A percentile compares a stretch with the other conserved stretches of the same genome.
Evolutionary conservation across 331 rosid genomes (phyloP).

Genomic region (Erythrophleum ivorense): DNA sequence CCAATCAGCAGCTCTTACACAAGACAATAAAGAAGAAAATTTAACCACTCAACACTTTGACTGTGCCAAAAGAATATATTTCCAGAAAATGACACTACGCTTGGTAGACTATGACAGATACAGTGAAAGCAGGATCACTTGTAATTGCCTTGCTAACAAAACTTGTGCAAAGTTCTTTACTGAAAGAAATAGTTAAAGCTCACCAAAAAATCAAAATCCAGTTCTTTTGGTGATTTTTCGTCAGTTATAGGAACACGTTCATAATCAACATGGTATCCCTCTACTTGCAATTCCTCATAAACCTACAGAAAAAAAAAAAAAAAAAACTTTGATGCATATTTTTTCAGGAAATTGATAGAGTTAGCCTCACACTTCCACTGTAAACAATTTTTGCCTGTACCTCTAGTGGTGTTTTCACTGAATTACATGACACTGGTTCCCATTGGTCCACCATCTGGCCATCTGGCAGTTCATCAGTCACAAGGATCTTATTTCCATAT

Average conservation of each 20-base stretch:
- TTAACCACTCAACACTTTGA: conserved; percentile 23
- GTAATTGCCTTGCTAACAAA: conserved; percentile 24
- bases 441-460: conserved; percentile 99
- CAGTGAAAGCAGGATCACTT: conserved; percentile 12
- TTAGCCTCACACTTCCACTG: conserved; percentile 22
- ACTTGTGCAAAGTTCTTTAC: conserved; percentile 10
- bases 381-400: conserved; percentile 49
- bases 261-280: conserved; percentile 88
- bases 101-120: background rate
- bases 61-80: conserved; percentile 20
- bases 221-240: conserved; percentile 76
- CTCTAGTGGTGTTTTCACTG: conserved; percentile 87
- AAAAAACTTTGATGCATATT: conserved; percentile 38
- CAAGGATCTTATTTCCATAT: conserved; percentile 89
- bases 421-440: conserved; percentile 76
- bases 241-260: conserved; percentile 96
- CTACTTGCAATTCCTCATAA: conserved; percentile 78
- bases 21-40: conserved; percentile 19
- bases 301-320: conserved; percentile 57
- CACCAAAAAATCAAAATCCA: conserved; percentile 68
- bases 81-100: conserved; percentile 4
- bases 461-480: conserved; percentile 94
- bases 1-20: background rate
- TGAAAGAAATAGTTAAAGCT: conserved; percentile 22
- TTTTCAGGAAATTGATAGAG: conserved; percentile 29